These are phyloP conservation scores for Cryptococcus sp. DNA, from an alignment of 1,284 basidiomycete species.

Conservation along the genomic window DNA sequence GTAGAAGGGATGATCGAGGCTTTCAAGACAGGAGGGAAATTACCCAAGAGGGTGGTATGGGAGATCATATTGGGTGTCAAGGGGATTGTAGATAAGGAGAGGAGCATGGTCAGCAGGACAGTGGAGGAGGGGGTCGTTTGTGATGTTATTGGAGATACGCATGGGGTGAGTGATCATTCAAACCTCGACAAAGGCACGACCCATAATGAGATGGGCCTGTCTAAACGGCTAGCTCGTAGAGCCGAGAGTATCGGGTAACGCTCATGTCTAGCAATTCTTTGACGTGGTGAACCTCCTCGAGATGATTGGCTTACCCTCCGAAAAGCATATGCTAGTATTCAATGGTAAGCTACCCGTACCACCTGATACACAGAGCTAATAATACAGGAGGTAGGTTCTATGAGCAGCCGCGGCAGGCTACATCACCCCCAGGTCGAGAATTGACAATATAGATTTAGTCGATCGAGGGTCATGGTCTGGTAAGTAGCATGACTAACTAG, in stretches of 20 bases:
- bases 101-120: constrained; percentile 73
- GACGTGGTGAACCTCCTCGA: constrained; percentile 85
- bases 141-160: constrained; percentile 74
- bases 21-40: constrained; percentile 79
- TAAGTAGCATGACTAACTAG: too few relatives aligned
- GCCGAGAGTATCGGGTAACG: neutral
- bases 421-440: neutral
- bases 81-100: constrained; percentile 68
- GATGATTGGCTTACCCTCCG: constrained; percentile 76
- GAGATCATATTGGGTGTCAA: constrained; percentile 90
- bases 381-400: neutral
- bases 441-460: constrained; percentile 65
- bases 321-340: constrained; percentile 80
- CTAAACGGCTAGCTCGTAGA: neutral
- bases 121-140: constrained; percentile 74
- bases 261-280: constrained; percentile 72
- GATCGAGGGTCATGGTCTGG: constrained; percentile 64
- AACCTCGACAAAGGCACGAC: too few relatives aligned
- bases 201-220: too few relatives aligned
- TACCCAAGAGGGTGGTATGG: constrained; percentile 87
- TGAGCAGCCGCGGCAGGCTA: too few relatives aligned
- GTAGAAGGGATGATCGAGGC: constrained; percentile 80
- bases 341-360: constrained; percentile 54
- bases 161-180: constrained; percentile 20
- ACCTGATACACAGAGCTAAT: neutral